Conservation (phyloP, 2,329 filamentous ascomycete genomes). For the Diaporthe humulicola region DNA sequence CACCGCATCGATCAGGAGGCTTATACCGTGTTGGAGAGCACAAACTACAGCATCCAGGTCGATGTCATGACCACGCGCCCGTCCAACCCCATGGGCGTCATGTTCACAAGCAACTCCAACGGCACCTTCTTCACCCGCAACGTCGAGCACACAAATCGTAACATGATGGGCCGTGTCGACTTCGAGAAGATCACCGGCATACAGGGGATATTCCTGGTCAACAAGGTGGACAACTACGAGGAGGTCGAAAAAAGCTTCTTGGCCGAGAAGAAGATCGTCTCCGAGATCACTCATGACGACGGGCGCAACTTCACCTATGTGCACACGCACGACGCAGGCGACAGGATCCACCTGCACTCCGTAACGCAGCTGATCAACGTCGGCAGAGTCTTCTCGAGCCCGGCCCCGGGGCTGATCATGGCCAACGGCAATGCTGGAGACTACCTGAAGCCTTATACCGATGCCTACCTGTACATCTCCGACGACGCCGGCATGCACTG, state of each 20-base stretch:
- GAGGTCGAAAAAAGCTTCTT: constrained; percentile 71
- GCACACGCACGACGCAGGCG: constrained; percentile 68
- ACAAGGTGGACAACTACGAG: constrained; percentile 88
- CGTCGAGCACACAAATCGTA: constrained; percentile 91
- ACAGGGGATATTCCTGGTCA: constrained; percentile 92
- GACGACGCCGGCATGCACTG: constrained; percentile 92
- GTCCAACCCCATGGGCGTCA: constrained; percentile 81
- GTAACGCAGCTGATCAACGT: constrained; percentile 87
- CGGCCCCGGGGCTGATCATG: constrained; percentile 93
- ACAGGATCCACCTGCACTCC: constrained; percentile 88
- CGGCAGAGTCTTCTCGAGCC: constrained; percentile 92
- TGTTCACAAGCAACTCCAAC: constrained; percentile 97
- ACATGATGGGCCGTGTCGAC: constrained; percentile 81
- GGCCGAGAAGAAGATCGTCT: constrained; percentile 77
- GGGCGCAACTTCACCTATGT: constrained; percentile 86
- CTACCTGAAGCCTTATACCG: constrained; percentile 75
- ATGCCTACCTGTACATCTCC: constrained; percentile 88
- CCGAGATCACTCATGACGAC: constrained; percentile 94
- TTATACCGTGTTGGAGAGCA: constrained; percentile 95
- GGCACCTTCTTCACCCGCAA: constrained; percentile 96
- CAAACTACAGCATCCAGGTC: constrained; percentile 97
- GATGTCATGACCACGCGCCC: constrained; percentile 83
- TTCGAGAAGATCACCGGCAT: constrained; percentile 95
- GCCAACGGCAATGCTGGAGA: constrained; percentile 92
- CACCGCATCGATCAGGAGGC: constrained; percentile 86